These are phyloP conservation scores for Tulasnella sp. DNA, from an alignment of 768 basidiomycete species.

Conservation along the genomic window DNA sequence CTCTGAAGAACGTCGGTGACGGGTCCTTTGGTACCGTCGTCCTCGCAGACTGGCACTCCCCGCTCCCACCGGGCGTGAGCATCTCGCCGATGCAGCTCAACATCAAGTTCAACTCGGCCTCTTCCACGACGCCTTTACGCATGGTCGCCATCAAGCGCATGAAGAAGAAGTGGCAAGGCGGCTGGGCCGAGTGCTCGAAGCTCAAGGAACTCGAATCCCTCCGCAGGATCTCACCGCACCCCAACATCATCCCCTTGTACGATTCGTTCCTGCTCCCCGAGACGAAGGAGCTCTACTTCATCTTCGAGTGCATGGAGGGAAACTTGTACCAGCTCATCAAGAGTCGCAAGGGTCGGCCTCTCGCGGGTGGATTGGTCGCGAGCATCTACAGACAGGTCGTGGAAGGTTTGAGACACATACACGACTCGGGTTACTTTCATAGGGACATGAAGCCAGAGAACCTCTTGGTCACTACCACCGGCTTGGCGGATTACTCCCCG, in stretches of 20 bases:
- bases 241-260: constrained; percentile 96
- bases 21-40: constrained; percentile 98
- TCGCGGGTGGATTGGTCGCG: constrained; percentile 93
- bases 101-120: constrained; percentile 3
- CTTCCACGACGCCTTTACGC: constrained; percentile 47
- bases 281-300: constrained; percentile 94
- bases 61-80: constrained; percentile 81
- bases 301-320: constrained; percentile 99
- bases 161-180: constrained; percentile 96
- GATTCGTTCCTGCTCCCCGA: constrained; percentile 97
- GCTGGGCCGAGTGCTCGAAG: constrained; percentile 94
- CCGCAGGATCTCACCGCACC: constrained; percentile 87
- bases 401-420: constrained; percentile 84
- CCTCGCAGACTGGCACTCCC: constrained; percentile 98
- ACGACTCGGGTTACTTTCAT: constrained; percentile 89
- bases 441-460: constrained; percentile 99
- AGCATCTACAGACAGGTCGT: constrained; percentile 91
- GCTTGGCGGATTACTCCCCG: constrained; percentile 81
- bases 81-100: constrained; percentile 87
- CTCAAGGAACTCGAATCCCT: constrained; percentile 97
- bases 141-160: constrained; percentile 96
- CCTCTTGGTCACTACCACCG: constrained; percentile 94
- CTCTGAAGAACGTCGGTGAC: constrained; percentile 93
- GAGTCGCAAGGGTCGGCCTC: constrained; percentile 83
- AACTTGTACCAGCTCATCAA: constrained; percentile 99